These are phyloP conservation scores for Venturia asperata DNA, from an alignment of 2,329 filamentous ascomycete species.

Conservation along the genomic window DNA sequence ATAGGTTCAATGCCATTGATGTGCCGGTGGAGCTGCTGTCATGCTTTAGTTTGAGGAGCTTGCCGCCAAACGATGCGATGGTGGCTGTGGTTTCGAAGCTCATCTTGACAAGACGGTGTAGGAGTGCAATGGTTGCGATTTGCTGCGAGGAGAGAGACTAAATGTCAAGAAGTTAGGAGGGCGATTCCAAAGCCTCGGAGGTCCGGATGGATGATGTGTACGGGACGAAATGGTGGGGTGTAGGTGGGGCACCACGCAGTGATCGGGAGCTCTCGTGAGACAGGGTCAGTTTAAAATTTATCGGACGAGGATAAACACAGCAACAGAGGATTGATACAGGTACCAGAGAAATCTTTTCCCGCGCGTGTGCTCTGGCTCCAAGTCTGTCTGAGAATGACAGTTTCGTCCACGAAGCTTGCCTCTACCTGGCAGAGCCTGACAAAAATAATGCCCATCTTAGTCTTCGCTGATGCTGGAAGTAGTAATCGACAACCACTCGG, in stretches of 20 bases:
- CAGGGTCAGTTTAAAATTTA: background rate
- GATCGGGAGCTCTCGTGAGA: background rate
- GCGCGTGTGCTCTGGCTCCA: background rate
- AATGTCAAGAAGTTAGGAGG: background rate
- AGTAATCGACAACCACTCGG: too few species aligned
- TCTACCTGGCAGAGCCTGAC: background rate
- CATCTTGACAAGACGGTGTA: conserved; percentile 32
- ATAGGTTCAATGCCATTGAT: conserved; percentile 89
- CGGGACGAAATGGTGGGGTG: background rate
- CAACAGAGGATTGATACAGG: conserved; percentile 1
- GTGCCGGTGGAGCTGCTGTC: conserved; percentile 69
- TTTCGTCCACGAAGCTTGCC: too few species aligned
- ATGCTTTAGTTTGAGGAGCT: conserved; percentile 90
- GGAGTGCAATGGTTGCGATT: background rate
- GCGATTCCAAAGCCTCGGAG: background rate
- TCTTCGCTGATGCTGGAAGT: too few species aligned
- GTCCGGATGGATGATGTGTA: background rate
- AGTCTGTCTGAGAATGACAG: background rate
- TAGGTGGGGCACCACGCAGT: background rate
- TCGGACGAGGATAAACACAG: background rate
- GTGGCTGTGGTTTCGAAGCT: conserved; percentile 82
- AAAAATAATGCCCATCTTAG: too few species aligned
- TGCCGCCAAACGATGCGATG: conserved; percentile 87
- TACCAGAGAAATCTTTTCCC: background rate
- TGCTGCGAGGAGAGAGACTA: background rate